phyloP scores from a whole-genome alignment of 225 moss, liverwort and hornwort species.

The Anthoceros angustus region DNA sequence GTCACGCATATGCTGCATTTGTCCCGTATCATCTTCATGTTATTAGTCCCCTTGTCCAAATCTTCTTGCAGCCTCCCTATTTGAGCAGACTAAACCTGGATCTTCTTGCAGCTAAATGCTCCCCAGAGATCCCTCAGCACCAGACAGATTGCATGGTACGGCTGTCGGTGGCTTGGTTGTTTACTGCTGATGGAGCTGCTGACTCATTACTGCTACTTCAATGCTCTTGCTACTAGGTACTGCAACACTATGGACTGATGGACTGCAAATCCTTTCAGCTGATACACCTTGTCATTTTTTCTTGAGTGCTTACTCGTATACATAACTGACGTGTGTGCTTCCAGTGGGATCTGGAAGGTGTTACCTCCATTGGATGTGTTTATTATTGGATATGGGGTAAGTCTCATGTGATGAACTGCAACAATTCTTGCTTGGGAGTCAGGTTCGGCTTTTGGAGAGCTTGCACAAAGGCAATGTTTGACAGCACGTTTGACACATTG shows the following conservation, averaged over 20 bases:
- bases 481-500: not conserved
- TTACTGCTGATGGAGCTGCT: constrained; percentile 75
- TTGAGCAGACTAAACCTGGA: not conserved
- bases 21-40: not conserved
- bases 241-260: not conserved
- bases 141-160: constrained; percentile 36
- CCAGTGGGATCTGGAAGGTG: constrained; percentile 88
- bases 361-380: constrained; percentile 74
- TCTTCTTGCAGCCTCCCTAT: too few species aligned
- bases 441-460: too few species aligned
- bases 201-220: constrained; percentile 77
- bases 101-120: constrained; percentile 46
- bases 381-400: constrained; percentile 88
- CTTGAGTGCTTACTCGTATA: not conserved
- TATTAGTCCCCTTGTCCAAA: not conserved
- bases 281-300: not conserved
- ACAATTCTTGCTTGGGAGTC: too few species aligned
- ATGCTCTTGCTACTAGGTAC: constrained; percentile 81
- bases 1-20: not conserved
- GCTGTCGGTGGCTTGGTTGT: constrained; percentile 78
- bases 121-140: constrained; percentile 49
- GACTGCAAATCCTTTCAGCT: not conserved
- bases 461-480: not conserved
- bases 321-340: constrained; percentile 11
- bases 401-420: not conserved